Conservation (phyloP, 2,329 filamentous ascomycete species). For the Orbilia quercus region DNA sequence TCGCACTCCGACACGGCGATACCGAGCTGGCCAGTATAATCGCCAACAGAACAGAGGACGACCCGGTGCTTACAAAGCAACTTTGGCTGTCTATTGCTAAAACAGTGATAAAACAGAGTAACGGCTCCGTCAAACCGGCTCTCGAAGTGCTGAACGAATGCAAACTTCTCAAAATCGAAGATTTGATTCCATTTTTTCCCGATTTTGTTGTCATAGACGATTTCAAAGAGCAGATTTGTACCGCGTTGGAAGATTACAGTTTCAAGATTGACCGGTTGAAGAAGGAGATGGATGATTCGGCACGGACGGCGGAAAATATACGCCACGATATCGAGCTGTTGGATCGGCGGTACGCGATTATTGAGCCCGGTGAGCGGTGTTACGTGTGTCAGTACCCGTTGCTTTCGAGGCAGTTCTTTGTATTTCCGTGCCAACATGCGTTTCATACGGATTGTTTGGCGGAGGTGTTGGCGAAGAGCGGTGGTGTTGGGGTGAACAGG, state of each 20-base stretch:
- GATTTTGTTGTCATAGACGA: constrained; percentile 99
- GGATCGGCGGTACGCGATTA: constrained; percentile 91
- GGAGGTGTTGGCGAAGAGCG: constrained; percentile 82
- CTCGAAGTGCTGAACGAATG: constrained; percentile 94
- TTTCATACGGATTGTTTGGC: constrained; percentile 97
- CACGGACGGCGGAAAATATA: constrained; percentile 88
- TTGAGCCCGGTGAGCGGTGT: constrained; percentile 94
- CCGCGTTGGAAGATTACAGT: constrained; percentile 90
- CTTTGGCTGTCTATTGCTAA: constrained; percentile 95
- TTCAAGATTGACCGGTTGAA: constrained; percentile 88
- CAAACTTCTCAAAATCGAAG: constrained; percentile 91
- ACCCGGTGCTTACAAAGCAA: constrained; percentile 84
- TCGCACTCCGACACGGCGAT: constrained; percentile 88
- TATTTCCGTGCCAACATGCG: constrained; percentile 97
- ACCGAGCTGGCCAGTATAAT: constrained; percentile 90
- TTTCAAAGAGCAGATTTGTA: constrained; percentile 98
- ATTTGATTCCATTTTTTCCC: constrained; percentile 97
- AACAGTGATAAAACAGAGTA: constrained; percentile 87
- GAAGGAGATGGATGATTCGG: constrained; percentile 94
- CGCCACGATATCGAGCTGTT: constrained; percentile 86
- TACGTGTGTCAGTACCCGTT: constrained; percentile 87
- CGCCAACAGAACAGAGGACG: constrained; percentile 83
- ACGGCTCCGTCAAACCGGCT: constrained; percentile 83
- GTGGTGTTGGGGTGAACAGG: constrained; percentile 78
- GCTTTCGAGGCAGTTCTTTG: constrained; percentile 92